Percentiles rank a stretch among this genome's conserved stretches.
phyloP scores from a whole-genome alignment of 345 rosid genomes.

The Brassica cretica region DNA sequence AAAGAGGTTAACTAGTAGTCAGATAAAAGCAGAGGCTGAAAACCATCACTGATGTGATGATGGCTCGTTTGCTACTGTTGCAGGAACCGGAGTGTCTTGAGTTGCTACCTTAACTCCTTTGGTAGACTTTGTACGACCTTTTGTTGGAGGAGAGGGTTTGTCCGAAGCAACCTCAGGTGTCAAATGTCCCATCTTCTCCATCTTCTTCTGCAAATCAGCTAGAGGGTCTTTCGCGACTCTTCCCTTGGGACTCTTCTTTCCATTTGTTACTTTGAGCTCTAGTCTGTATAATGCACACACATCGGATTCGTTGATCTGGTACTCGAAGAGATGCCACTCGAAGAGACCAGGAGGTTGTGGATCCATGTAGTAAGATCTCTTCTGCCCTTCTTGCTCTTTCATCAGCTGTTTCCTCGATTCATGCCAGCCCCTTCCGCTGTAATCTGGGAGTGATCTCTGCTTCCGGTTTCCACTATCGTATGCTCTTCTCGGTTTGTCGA shows the following conservation, averaged over 20 bases:
- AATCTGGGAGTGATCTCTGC: constrained; percentile 91
- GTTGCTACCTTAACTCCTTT: constrained; percentile 27
- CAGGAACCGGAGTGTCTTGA: not conserved
- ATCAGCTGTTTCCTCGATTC: constrained; percentile 85
- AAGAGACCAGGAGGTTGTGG: constrained; percentile 72
- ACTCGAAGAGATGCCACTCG: constrained; percentile 89
- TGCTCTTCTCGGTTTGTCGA: constrained; percentile 87
- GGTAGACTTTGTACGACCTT: constrained; percentile 37
- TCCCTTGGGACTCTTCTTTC: constrained; percentile 63
- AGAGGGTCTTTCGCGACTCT: constrained; percentile 61
- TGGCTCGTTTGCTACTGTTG: constrained; percentile 9
- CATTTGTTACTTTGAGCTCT: constrained; percentile 56
- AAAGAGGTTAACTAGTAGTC: constrained; percentile 5
- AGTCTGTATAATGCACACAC: constrained; percentile 65
- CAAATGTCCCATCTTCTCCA: constrained; percentile 85
- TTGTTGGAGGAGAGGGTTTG: constrained; percentile 38
- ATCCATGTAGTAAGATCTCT: constrained; percentile 92
- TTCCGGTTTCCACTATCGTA: constrained; percentile 88
- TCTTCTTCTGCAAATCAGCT: constrained; percentile 75
- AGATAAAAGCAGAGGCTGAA: not conserved
- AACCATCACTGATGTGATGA: constrained; percentile 19
- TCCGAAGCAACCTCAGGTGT: constrained; percentile 62
- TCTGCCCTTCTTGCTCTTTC: constrained; percentile 76
- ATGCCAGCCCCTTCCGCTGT: constrained; percentile 88
- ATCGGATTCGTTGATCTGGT: constrained; percentile 55